phyloP scores from a whole-genome alignment of 495 filamentous ascomycete species.

The Trichoderma erinaceum region DNA sequence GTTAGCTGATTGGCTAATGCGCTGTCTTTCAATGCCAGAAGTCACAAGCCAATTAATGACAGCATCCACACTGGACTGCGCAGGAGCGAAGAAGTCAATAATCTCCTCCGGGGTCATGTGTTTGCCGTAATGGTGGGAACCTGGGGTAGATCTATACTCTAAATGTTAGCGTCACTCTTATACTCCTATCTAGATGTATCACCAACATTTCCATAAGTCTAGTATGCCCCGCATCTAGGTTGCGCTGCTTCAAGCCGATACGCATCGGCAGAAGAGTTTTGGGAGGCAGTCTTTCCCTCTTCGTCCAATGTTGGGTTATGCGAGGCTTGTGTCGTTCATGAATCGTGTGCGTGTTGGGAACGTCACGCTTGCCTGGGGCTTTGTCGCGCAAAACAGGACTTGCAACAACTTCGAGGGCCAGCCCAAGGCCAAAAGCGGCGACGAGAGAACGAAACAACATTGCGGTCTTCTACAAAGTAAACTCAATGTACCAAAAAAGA shows the following conservation, averaged over 20 bases:
- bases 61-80: slow-evolving; percentile 30
- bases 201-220: slow-evolving; percentile 31
- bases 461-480: neutral
- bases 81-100: slow-evolving; percentile 43
- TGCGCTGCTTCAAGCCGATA: slow-evolving; percentile 21
- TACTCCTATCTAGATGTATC: slow-evolving; percentile 30
- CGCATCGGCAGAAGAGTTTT: slow-evolving; percentile 20
- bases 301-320: slow-evolving; percentile 15
- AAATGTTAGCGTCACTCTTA: neutral
- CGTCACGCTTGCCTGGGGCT: neutral
- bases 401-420: slow-evolving; percentile 1
- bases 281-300: slow-evolving; percentile 17
- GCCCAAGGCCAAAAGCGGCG: neutral
- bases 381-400: neutral
- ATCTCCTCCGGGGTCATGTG: slow-evolving; percentile 43
- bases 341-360: neutral
- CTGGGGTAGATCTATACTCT: slow-evolving; percentile 36
- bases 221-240: slow-evolving; percentile 18
- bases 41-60: slow-evolving; percentile 42
- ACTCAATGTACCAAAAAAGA: neutral
- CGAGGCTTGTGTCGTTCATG: neutral
- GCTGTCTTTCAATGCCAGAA: slow-evolving; percentile 37
- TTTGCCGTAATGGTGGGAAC: slow-evolving; percentile 45
- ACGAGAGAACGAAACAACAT: neutral
- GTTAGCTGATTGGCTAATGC: slow-evolving; percentile 20